phyloP scores from a whole-genome alignment of 352 stramenopile genomes.

The Phytophthora citrophthora region DNA sequence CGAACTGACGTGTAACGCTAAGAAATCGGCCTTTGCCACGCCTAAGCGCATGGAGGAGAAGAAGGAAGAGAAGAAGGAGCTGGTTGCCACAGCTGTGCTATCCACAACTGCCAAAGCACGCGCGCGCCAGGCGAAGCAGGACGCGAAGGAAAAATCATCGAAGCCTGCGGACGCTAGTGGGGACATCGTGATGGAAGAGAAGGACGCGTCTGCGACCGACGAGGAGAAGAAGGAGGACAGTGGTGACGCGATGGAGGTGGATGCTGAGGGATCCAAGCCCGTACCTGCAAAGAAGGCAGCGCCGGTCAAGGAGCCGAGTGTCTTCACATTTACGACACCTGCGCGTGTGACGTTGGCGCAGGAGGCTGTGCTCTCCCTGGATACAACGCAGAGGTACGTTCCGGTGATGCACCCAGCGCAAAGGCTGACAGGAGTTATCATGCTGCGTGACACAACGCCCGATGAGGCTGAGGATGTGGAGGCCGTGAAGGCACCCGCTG shows the following conservation, averaged over 20 bases:
- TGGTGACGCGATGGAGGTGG: constrained; percentile 76
- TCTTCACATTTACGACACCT: constrained; percentile 94
- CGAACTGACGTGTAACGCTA: constrained; percentile 92
- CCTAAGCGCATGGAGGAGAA: constrained; percentile 98
- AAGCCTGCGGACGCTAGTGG: constrained; percentile 54
- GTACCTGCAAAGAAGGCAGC: constrained; percentile 55
- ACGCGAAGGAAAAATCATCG: constrained; percentile 82
- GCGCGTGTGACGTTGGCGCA: constrained; percentile 94
- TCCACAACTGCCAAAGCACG: constrained; percentile 98
- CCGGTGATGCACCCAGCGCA: constrained; percentile 74
- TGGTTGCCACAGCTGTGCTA: constrained; percentile 97
- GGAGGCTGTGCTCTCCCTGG: constrained; percentile 90
- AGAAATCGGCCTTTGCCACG: constrained; percentile 97
- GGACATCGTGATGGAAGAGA: constrained; percentile 62
- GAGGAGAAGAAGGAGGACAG: constrained; percentile 56
- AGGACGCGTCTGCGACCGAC: constrained; percentile 40
- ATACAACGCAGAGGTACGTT: constrained; percentile 93
- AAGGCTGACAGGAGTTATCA: constrained; percentile 92
- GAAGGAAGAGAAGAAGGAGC: constrained; percentile 99
- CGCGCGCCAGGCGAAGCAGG: constrained; percentile 92
- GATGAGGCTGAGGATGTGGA: constrained; percentile 94
- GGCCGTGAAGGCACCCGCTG: constrained; percentile 91
- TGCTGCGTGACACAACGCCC: constrained; percentile 95
- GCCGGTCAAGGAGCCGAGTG: constrained; percentile 90
- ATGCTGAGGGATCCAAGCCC: constrained; percentile 61